phyloP scores from a whole-genome alignment of 1,284 basidiomycete species.

The Cutaneotrichosporon sp. region DNA sequence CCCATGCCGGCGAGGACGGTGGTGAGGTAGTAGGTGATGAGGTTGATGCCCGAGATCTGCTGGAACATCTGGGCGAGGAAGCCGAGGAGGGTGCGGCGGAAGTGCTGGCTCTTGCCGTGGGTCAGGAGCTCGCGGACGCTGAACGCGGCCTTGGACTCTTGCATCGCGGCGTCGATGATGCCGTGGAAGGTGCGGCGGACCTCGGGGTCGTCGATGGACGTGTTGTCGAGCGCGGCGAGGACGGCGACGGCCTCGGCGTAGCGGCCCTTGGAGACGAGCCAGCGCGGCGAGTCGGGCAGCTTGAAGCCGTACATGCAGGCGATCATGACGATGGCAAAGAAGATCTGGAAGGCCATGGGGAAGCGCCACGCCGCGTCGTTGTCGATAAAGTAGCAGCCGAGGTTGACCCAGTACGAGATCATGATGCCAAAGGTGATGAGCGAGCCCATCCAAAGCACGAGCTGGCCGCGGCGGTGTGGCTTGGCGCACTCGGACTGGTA shows the following conservation, averaged over 20 bases:
- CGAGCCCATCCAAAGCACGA: constrained; percentile 60
- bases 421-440: constrained; percentile 30
- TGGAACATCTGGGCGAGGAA: constrained; percentile 53
- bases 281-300: constrained; percentile 61
- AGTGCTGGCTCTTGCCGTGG: constrained; percentile 52
- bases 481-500: constrained; percentile 65
- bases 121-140: constrained; percentile 41
- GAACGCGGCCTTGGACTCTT: constrained; percentile 27
- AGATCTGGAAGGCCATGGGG: constrained; percentile 20
- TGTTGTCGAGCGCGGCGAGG: constrained; percentile 29
- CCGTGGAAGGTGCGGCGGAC: constrained; percentile 37
- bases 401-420: constrained; percentile 17
- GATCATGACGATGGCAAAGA: constrained; percentile 60
- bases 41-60: constrained; percentile 48
- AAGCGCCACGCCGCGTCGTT: constrained; percentile 14
- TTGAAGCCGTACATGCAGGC: constrained; percentile 56
- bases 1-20: constrained; percentile 43
- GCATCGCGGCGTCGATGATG: constrained; percentile 35
- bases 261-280: constrained; percentile 46
- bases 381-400: constrained; percentile 15
- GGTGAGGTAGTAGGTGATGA: constrained; percentile 31
- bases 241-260: constrained; percentile 43
- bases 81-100: constrained; percentile 54
- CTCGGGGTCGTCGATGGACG: constrained; percentile 31
- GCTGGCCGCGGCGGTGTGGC: constrained; percentile 63